phyloP scores from a whole-genome alignment of 2,329 filamentous ascomycete genomes.

The Clarireedia homoeocarpa region DNA sequence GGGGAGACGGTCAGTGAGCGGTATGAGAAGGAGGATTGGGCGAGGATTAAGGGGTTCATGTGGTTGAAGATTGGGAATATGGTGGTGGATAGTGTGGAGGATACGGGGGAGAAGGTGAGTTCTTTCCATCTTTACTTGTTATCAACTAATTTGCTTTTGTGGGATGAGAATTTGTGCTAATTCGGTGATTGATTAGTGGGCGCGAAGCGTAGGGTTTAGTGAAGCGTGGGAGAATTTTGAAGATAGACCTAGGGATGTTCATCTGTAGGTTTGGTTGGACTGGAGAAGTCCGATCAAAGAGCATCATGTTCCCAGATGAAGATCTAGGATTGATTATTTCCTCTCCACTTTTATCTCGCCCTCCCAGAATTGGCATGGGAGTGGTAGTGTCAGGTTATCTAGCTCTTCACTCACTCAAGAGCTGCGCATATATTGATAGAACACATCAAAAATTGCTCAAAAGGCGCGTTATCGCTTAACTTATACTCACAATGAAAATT shows the following conservation, averaged over 20 bases:
- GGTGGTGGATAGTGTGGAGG: slow-evolving; percentile 53
- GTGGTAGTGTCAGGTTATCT: too few species aligned
- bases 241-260: slow-evolving; percentile 16
- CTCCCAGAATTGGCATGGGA: too few species aligned
- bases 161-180: neutral
- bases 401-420: too few species aligned
- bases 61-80: slow-evolving; percentile 56
- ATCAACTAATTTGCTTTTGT: too few species aligned
- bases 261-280: slow-evolving; percentile 11
- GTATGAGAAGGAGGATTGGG: slow-evolving; percentile 41
- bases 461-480: too few species aligned
- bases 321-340: too few species aligned
- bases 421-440: too few species aligned
- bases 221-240: slow-evolving; percentile 51
- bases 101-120: slow-evolving; percentile 28
- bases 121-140: neutral
- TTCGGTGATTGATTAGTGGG: slow-evolving; percentile 39
- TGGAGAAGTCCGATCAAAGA: neutral
- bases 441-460: too few species aligned
- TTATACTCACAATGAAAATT: too few species aligned
- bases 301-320: too few species aligned
- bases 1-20: slow-evolving; percentile 45
- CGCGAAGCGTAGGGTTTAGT: slow-evolving; percentile 53
- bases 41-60: slow-evolving; percentile 45
- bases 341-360: too few species aligned